Conservation (phyloP, 345 rosid genomes). For the Stellera chamaejasme region DNA sequence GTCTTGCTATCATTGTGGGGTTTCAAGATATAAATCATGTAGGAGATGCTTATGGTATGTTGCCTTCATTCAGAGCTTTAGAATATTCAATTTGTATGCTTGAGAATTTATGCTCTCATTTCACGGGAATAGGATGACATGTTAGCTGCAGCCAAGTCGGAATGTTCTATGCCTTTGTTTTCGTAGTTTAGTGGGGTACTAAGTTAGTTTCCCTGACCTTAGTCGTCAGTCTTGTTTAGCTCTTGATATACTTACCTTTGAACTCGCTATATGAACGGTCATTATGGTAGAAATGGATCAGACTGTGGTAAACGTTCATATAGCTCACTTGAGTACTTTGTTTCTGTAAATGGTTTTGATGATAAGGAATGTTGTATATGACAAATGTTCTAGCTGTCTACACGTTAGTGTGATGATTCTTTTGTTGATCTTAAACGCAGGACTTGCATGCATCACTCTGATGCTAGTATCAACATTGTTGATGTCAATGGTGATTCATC, state of each 20-base stretch:
- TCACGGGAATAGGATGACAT: too few species aligned
- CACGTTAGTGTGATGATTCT: neutral
- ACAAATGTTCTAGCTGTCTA: neutral
- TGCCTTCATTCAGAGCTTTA: neutral
- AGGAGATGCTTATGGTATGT: constrained; percentile 84
- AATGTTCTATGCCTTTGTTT: too few species aligned
- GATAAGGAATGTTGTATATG: neutral
- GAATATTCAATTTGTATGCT: neutral
- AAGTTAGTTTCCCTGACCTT: too few species aligned
- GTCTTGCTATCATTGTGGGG: constrained; percentile 56
- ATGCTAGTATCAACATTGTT: constrained; percentile 64
- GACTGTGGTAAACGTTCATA: neutral
- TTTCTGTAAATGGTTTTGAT: neutral
- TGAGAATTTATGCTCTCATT: neutral
- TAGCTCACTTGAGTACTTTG: neutral
- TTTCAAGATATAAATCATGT: constrained; percentile 49
- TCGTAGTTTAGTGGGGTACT: too few species aligned
- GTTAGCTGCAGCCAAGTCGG: too few species aligned
- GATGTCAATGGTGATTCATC: constrained; percentile 62
- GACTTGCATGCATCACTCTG: constrained; percentile 57
- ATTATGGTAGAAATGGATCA: too few species aligned
- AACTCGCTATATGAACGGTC: neutral
- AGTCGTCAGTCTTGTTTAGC: too few species aligned
- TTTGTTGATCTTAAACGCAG: constrained; percentile 36
- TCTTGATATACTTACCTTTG: neutral